Evolutionary conservation across 345 rosid genomes (phyloP).

Genomic region (Anacardium occidentale): DNA sequence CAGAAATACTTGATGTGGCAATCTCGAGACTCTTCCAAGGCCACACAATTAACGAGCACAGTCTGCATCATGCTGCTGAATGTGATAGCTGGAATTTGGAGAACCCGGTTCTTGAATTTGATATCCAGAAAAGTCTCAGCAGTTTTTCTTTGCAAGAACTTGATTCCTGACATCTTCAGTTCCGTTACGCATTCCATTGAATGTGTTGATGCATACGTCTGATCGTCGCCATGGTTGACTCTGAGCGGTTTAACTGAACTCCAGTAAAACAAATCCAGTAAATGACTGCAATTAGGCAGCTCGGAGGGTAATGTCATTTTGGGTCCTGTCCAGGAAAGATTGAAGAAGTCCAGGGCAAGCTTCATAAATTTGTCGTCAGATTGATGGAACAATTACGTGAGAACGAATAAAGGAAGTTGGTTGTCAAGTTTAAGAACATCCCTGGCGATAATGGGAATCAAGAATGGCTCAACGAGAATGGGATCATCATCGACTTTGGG

Average conservation of each 20-base stretch:
- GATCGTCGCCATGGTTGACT: not conserved
- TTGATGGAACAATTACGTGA: slow-evolving; percentile 2
- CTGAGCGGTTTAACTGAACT: no score
- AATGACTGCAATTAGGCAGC: not conserved
- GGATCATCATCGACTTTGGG: not conserved
- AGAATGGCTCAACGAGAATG: slow-evolving; percentile 19
- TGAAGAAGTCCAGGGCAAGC: not conserved
- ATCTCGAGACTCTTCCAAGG: not conserved
- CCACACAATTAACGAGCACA: not conserved
- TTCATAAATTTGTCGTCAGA: not conserved
- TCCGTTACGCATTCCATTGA: not conserved
- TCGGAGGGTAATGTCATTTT: not conserved
- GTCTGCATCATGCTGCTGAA: not conserved
- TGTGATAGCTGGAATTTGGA: slow-evolving; percentile 20
- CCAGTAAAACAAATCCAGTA: not conserved
- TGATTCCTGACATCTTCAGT: slow-evolving; percentile 16
- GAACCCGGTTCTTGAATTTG: slow-evolving; percentile 6
- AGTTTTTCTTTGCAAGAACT: not conserved
- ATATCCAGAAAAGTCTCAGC: slow-evolving; percentile 3
- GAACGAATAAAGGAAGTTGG: slow-evolving; percentile 27
- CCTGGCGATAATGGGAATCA: slow-evolving; percentile 20
- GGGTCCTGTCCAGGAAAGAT: not conserved
- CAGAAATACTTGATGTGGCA: not conserved
- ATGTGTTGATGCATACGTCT: not conserved
- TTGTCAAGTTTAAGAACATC: slow-evolving; percentile 28